These are phyloP conservation scores for Pseudocercospora fijiensis DNA, from an alignment of 2,329 filamentous ascomycete species.

Conservation along the genomic window DNA sequence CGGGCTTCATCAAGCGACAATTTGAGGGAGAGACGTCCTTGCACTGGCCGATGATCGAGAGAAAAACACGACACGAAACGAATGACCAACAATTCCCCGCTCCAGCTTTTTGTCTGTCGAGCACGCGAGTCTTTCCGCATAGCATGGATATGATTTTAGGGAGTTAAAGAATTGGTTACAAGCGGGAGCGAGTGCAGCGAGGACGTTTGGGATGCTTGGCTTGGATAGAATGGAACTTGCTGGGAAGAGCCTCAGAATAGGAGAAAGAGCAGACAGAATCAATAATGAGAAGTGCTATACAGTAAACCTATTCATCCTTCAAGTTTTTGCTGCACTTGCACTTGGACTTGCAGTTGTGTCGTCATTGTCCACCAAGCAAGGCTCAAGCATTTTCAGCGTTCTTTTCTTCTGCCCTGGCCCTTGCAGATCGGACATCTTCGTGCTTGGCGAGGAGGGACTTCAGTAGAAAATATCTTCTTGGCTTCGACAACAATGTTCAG, in stretches of 20 bases:
- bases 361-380: slow-evolving; percentile 1
- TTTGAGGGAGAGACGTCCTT: not conserved
- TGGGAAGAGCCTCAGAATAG: too few species aligned
- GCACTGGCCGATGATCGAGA: too few species aligned
- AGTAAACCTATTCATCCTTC: too few species aligned
- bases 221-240: too few species aligned
- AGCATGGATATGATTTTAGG: not conserved
- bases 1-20: not conserved
- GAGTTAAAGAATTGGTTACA: too few species aligned
- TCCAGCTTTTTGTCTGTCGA: slow-evolving; percentile 4
- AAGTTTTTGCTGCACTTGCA: not conserved
- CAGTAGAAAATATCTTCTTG: too few species aligned
- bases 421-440: not conserved
- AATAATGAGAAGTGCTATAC: too few species aligned
- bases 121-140: not conserved
- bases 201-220: not conserved
- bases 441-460: not conserved
- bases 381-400: too few species aligned
- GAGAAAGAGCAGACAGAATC: too few species aligned
- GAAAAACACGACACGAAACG: not conserved
- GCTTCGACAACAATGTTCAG: too few species aligned
- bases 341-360: too few species aligned
- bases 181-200: not conserved
- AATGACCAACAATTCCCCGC: slow-evolving; percentile 5
- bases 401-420: not conserved